phyloP scores from a whole-genome alignment of 1,139 yeast species.

The Pichia sp. region DNA sequence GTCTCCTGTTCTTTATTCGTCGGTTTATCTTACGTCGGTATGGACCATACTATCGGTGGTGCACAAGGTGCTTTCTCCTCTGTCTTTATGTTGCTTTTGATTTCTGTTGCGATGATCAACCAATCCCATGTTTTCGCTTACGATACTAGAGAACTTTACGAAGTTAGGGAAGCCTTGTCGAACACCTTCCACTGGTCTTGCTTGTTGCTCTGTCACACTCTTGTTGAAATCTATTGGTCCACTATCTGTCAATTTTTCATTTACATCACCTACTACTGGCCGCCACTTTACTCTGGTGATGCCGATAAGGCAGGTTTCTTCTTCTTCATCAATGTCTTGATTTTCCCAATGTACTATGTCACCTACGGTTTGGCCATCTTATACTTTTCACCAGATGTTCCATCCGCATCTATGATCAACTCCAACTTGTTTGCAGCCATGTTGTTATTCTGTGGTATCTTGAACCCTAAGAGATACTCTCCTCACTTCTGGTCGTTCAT shows the following conservation, averaged over 20 bases:
- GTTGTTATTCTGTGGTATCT: slow-evolving; percentile 54
- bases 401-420: slow-evolving; percentile 49
- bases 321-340: slow-evolving; percentile 41
- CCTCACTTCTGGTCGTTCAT: slow-evolving; percentile 47
- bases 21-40: slow-evolving; percentile 49
- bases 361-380: slow-evolving; percentile 46
- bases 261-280: slow-evolving; percentile 50
- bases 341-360: slow-evolving; percentile 47
- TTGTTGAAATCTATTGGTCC: slow-evolving; percentile 50
- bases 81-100: slow-evolving; percentile 41
- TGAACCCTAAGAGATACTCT: slow-evolving; percentile 45
- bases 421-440: slow-evolving; percentile 46
- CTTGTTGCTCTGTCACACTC: slow-evolving; percentile 41
- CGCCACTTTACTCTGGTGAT: slow-evolving; percentile 38
- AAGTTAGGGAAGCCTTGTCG: slow-evolving; percentile 55
- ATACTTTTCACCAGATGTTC: slow-evolving; percentile 52
- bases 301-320: slow-evolving; percentile 46
- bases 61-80: slow-evolving; percentile 43
- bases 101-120: slow-evolving; percentile 45
- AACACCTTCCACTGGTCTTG: slow-evolving; percentile 61
- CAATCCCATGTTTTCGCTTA: slow-evolving; percentile 52
- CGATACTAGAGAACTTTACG: slow-evolving; percentile 46
- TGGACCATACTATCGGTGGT: slow-evolving; percentile 41
- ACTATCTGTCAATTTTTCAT: slow-evolving; percentile 44
- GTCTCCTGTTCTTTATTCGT: slow-evolving; percentile 37